Percentiles rank a stretch among this genome's conserved stretches.
These are phyloP conservation scores for Aciculosporium take DNA, from an alignment of 2,329 filamentous ascomycete genomes.

Conservation along the genomic window DNA sequence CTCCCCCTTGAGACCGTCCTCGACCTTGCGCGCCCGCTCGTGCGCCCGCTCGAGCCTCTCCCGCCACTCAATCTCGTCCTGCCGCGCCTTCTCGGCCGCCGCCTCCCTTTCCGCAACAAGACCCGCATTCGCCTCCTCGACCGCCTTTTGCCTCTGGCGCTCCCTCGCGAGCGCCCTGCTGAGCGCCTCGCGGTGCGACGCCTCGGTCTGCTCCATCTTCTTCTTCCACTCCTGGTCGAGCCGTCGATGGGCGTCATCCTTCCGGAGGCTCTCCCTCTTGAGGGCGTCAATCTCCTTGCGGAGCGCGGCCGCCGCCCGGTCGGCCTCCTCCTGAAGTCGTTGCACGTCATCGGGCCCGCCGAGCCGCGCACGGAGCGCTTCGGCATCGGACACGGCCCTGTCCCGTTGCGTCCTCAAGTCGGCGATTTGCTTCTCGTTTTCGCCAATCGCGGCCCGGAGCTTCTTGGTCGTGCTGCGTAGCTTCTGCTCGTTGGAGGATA, in stretches of 20 bases:
- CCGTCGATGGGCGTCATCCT: conserved; percentile 50
- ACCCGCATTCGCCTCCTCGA: conserved; percentile 45
- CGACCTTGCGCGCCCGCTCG: conserved; percentile 52
- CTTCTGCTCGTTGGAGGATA: conserved; percentile 77
- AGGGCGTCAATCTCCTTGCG: conserved; percentile 22
- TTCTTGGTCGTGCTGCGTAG: conserved; percentile 74
- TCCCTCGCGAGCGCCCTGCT: conserved; percentile 53
- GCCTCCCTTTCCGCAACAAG: conserved; percentile 70
- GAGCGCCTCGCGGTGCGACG: conserved; percentile 51
- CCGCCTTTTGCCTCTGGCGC: conserved; percentile 40
- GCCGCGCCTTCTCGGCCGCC: conserved; percentile 52
- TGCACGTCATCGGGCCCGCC: conserved; percentile 38
- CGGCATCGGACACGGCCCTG: conserved; percentile 38
- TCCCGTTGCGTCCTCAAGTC: conserved; percentile 47
- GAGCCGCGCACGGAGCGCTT: conserved; percentile 31
- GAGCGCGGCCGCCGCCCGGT: conserved; percentile 39
- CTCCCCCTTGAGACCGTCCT: conserved; percentile 72
- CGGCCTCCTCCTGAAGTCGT: conserved; percentile 35
- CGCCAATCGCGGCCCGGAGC: conserved; percentile 49
- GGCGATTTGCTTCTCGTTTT: conserved; percentile 49
- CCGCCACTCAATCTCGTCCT: conserved; percentile 55
- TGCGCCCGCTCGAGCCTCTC: conserved; percentile 60
- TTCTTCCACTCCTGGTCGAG: conserved; percentile 56
- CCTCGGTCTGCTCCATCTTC: conserved; percentile 48
- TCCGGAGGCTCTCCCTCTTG: conserved; percentile 40